Percentiles rank a stretch among this genome's conserved stretches.
Evolutionary conservation across 1,284 basidiomycete genomes (phyloP).

Genomic region (Phellopilus nigrolimitatus): DNA sequence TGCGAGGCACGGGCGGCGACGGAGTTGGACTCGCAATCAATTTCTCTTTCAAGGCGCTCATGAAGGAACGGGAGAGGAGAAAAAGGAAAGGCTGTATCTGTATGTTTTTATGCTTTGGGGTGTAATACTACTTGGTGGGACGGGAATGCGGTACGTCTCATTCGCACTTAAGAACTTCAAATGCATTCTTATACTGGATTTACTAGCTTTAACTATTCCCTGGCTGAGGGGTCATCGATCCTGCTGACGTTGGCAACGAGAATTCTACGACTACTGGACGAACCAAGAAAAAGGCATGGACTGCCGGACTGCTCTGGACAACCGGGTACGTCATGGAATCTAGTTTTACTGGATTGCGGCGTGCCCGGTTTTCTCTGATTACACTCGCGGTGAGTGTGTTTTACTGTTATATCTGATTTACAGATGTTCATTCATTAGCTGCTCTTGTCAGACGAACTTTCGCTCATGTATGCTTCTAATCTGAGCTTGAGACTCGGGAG

Average conservation of each 20-base stretch:
- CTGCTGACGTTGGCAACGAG: too few species aligned
- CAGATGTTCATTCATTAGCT: too few species aligned
- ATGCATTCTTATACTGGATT: too few species aligned
- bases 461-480: background rate
- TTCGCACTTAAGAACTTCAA: background rate
- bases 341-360: background rate
- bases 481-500: too few species aligned
- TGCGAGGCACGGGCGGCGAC: slow-evolving; percentile 17
- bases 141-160: slow-evolving; percentile 1
- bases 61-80: background rate
- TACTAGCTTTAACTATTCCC: too few species aligned
- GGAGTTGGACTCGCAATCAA: slow-evolving; percentile 11
- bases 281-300: too few species aligned
- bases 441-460: background rate
- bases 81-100: slow-evolving; percentile 8
- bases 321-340: background rate
- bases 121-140: slow-evolving; percentile 5
- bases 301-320: too few species aligned
- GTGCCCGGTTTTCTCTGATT: background rate
- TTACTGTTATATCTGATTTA: too few species aligned
- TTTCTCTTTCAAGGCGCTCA: slow-evolving; percentile 13
- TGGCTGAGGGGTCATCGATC: too few species aligned
- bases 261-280: too few species aligned
- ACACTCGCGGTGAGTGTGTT: background rate
- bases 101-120: slow-evolving; percentile 1